Base-by-base conservation (phyloP, 768 basidiomycete genomes). In the Pulveroboletus frians region DNA sequence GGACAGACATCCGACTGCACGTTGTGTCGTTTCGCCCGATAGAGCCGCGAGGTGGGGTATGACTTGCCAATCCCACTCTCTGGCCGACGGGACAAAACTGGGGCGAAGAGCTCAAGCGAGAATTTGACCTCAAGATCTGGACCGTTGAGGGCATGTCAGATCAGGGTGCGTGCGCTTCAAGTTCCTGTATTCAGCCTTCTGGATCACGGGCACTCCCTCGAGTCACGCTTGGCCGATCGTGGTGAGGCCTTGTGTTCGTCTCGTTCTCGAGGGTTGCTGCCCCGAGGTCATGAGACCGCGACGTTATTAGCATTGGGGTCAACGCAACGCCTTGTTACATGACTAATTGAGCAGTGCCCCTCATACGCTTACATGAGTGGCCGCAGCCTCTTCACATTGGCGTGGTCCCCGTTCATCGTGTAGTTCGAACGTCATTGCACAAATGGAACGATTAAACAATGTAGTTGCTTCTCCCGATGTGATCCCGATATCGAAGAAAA, bases 71-170 rank as follows among this genome's bases (percentile, higher is more conserved):
- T 58, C 52, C 52, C 44, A 44, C 54, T n/a, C 51, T 45, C 50
- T 58, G 51, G 50, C 43, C 30, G 43, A 57, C 38, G 38, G 39
- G 42, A 50, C 53, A 53, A 49, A 58, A 57, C 54, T 57, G 51
- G 67, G 67, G 61, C 52, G 61, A 54, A 45, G 46, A 53, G 43
- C 51, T 46, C 55, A 58, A 67, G 61, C 61, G 56, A 56, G 46
- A 55, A 56, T 59, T 55, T 64, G 62, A 59, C 54, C 29, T 56
- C 45, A 40, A 55, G 55, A 50, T 66, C 63, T 67, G 59, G 64
- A 51, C 60, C 56, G 14, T 41, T 39, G 26, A 35, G 32, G 27
- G 42, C 36, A 52, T 50, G 54, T 21, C 32, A 52, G 55, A 61
- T 59, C 48, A 53, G 53, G 51, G 40, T 50, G 27, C 13, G 31